Evolutionary conservation across 768 basidiomycete genomes (phyloP), one percentile per base, ranked within the genome.

Genomic region (Suillus occidentalis): DNA sequence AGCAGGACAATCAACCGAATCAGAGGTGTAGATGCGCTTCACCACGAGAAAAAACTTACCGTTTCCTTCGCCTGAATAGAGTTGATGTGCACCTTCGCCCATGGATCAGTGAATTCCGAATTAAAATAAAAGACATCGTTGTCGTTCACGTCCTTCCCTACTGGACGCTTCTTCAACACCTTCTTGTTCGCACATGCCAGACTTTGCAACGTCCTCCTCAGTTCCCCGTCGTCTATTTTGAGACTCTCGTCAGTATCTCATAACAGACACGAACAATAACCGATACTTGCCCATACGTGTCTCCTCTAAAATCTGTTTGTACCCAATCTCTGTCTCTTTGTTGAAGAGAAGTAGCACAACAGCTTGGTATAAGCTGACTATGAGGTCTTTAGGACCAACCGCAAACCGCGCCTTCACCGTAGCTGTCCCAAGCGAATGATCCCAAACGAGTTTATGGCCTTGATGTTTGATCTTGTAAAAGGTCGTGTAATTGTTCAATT

Each of bases 21-120:
- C 5, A 58, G 37, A 25, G 37, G 16, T 58, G 36, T 37, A 20
- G 12, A 55, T 55, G 31, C 20, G 10, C 34, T 55, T 36, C 12
- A 36, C 31, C 34, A 42, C 22, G 55, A 40, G n/a, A 50, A 47
- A 47, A 60, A 8, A 78, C 90, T 65, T 72, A 96, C 94, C 66
- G 94, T 89, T 69, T 96, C 91, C 73, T 95, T 95, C 18, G 89
- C 91, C 75, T 98, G 97, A 58, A 99, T 97, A 25, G 95, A 92
- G 72, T 95, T 97, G 79, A 99, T 96, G 76, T 93, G 93, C 47
- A 99, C 85, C 70, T 89, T 92, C 43, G 87, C 77, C 49, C 86
- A 83, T 8, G 89, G 83, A 70, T 97, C 91, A 36, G 87, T 86
- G 76, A 99, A 99, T 10, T 87, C 87, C 37, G 84, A 79, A 74